Evolutionary conservation across 2,329 filamentous ascomycete species (phyloP), one percentile per base, ranked within the genome.

Genomic region (Exophiala oligosperma): DNA sequence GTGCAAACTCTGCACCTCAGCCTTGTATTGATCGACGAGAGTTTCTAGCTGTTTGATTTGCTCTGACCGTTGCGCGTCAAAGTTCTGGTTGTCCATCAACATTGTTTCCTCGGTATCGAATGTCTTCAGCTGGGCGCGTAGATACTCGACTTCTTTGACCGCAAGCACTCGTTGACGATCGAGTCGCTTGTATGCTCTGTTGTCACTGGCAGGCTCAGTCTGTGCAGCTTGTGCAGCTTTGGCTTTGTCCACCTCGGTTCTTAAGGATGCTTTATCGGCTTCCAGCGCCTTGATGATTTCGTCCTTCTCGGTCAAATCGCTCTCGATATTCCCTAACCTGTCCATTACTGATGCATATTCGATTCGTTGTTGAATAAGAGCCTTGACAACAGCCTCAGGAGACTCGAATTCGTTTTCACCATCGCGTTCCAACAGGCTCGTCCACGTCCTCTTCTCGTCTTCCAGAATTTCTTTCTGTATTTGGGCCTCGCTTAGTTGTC

Each of bases 131-230:
- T 99, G 94, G 0, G 91, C 93, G 23, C 94, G 89, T 5, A 99
- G 82, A 71, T 96, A 96, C 66, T 97, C 92, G 0, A 94, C 91
- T 71, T 99, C 95, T 70, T 97, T 97, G 24, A 91, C 81, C 0
- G 92, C 91, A 6, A 99, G 81, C 0, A 83, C 84, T 57, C 91
- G 89, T 71, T 97, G 93, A 58, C 94, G 83, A 67, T 99, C 93
- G 0, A 97, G 77, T 32, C 94, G 84, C 53, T 89, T 78, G 44
- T 86, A 87, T 1, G 84, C 82, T 74, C 92, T 84, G 61, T 71
- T 89, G 68, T 91, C 89, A 12, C 54, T 49, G 24, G 28, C 49
- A 24, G 59, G 21, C 4, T 64, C 65, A 21, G 57, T 29, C 28
- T 49, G 55, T 21, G 76, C 80, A 1, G 75, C 69, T 4, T 78